Percentiles rank a stretch among this genome's conserved stretches.
These are phyloP conservation scores for Ramularia endophylla DNA, from an alignment of 2,329 filamentous ascomycete genomes.

Conservation along the genomic window DNA sequence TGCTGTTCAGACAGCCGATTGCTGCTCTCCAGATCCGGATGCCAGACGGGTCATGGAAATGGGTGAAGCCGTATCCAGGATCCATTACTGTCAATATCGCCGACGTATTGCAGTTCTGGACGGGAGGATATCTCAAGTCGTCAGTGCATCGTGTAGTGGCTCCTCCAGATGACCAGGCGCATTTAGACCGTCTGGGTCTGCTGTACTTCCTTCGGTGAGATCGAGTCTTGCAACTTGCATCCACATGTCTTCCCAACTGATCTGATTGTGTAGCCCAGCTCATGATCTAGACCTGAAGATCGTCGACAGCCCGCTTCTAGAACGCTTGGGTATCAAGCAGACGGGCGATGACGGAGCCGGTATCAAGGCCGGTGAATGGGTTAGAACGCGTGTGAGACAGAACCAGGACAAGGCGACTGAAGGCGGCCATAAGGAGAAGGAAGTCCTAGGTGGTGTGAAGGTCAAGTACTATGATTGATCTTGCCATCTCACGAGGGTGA, in stretches of 20 bases:
- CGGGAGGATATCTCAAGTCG: conserved; percentile 42
- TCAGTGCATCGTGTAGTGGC: conserved; percentile 47
- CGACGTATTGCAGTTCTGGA: conserved; percentile 36
- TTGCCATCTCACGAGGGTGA: too few species aligned
- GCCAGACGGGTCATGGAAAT: conserved; percentile 37
- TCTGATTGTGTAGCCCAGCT: conserved; percentile 15
- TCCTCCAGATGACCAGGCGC: conserved; percentile 44
- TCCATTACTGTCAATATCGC: conserved; percentile 39
- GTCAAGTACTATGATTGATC: conserved; percentile 27
- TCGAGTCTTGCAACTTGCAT: background rate
- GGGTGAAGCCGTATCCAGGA: conserved; percentile 35
- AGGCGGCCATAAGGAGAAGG: conserved; percentile 19
- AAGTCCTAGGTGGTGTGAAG: conserved; percentile 29
- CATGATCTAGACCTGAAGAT: conserved; percentile 24
- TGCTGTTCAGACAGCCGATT: conserved; percentile 39
- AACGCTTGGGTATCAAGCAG: conserved; percentile 20
- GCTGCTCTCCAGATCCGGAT: conserved; percentile 36
- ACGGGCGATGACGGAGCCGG: conserved; percentile 16
- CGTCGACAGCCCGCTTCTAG: conserved; percentile 24
- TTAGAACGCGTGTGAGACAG: conserved; percentile 23
- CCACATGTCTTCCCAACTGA: background rate
- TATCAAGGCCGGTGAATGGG: conserved; percentile 27
- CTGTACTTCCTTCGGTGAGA: conserved; percentile 37
- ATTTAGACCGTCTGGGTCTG: conserved; percentile 39
- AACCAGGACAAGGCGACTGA: conserved; percentile 22